Conservation (phyloP, 176 grass and related monocot genomes). For the Aegilops speltoides region DNA sequence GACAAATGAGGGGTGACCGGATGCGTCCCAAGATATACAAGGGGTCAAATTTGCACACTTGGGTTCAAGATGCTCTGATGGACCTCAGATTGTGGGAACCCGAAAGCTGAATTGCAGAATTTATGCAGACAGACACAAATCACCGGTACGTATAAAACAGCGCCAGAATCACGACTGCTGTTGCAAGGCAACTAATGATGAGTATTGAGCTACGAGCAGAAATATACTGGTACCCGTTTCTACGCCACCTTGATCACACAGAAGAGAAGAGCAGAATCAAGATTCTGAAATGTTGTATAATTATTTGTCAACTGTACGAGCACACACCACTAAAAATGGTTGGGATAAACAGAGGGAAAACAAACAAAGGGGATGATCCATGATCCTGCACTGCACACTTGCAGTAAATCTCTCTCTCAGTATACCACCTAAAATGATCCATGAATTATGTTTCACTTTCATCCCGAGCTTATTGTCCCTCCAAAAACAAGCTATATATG, state of each 20-base stretch:
- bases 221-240: too few relatives aligned
- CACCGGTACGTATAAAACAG: neutral
- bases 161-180: neutral
- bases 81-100: neutral
- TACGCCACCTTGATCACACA: neutral
- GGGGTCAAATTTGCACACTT: too few relatives aligned
- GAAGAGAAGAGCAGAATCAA: slow-evolving; percentile 9
- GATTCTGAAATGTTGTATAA: neutral
- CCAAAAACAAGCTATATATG: neutral
- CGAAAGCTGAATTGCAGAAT: neutral
- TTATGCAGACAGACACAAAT: neutral
- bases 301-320: slow-evolving; percentile 36
- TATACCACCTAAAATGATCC: slow-evolving; percentile 7
- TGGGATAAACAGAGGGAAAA: neutral
- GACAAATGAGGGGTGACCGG: too few relatives aligned
- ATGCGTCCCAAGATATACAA: neutral
- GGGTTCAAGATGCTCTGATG: neutral
- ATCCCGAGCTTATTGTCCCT: neutral
- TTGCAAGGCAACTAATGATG: slow-evolving; percentile 2
- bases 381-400: neutral
- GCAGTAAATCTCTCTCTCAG: neutral
- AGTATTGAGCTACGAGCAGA: neutral
- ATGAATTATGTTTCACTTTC: slow-evolving; percentile 6
- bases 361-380: neutral
- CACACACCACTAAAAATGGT: neutral